Percentiles rank a stretch among this genome's conserved stretches.
Conservation (phyloP, 345 rosid genomes). For the Xanthoceras sorbifolium region DNA sequence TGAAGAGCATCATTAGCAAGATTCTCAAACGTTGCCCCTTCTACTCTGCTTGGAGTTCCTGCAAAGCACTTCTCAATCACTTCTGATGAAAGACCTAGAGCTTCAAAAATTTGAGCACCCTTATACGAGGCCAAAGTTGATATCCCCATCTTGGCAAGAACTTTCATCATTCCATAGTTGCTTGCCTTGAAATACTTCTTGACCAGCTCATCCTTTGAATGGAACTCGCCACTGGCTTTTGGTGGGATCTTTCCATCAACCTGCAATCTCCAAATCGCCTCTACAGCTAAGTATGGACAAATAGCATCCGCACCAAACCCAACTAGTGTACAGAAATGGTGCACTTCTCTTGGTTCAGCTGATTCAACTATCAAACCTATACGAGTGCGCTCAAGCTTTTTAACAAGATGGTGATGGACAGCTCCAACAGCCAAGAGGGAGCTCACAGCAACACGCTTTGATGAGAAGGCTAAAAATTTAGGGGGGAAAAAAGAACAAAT, state of each 20-base stretch:
- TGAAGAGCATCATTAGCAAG: constrained; percentile 87
- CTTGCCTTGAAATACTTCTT: constrained; percentile 97
- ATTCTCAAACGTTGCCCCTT: constrained; percentile 98
- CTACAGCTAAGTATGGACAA: constrained; percentile 89
- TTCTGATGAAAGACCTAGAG: constrained; percentile 93
- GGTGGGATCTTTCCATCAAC: constrained; percentile 96
- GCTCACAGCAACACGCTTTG: constrained; percentile 83
- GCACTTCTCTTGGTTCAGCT: constrained; percentile 99
- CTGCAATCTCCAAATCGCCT: constrained; percentile 86
- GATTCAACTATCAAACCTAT: constrained; percentile 93
- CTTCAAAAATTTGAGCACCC: constrained; percentile 99
- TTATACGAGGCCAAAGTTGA: constrained; percentile 98
- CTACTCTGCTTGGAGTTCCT: constrained; percentile 98
- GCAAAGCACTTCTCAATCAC: constrained; percentile 98
- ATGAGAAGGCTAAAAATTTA: constrained; percentile 65
- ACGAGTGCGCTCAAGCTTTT: constrained; percentile 84
- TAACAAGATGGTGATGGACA: constrained; percentile 94
- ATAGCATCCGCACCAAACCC: constrained; percentile 99
- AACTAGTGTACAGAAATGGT: constrained; percentile 95
- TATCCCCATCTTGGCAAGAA: constrained; percentile 99
- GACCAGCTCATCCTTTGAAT: constrained; percentile 82
- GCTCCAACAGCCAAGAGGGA: constrained; percentile 99
- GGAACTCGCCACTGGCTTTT: constrained; percentile 76
- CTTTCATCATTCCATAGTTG: constrained; percentile 99
- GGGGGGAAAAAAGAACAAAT: background rate